Conservation (phyloP, 2,329 filamentous ascomycete genomes). For the Claviceps sorghi region DNA sequence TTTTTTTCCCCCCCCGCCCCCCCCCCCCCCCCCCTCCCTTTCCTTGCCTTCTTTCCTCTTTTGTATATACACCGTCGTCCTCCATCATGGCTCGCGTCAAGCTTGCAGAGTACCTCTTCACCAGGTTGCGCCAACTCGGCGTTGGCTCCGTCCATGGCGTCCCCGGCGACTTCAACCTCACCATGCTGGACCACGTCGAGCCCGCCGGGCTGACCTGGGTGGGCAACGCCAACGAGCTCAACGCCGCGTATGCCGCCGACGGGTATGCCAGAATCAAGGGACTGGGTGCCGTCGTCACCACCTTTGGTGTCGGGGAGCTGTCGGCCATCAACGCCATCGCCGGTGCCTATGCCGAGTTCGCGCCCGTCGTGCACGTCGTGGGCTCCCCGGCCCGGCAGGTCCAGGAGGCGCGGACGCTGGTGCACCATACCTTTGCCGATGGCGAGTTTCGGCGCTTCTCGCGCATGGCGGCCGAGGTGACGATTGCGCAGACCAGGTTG, state of each 20-base stretch:
- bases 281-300: slow-evolving; percentile 36
- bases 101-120: slow-evolving; percentile 37
- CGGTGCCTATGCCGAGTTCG: slow-evolving; percentile 41
- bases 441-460: slow-evolving; percentile 37
- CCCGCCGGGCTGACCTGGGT: slow-evolving; percentile 26
- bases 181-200: slow-evolving; percentile 22
- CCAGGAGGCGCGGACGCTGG: slow-evolving; percentile 26
- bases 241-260: slow-evolving; percentile 42
- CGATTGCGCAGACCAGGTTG: slow-evolving; percentile 30
- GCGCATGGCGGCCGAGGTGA: slow-evolving; percentile 33
- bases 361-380: slow-evolving; percentile 42
- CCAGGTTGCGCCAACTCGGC: slow-evolving; percentile 42
- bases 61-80: not conserved
- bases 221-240: slow-evolving; percentile 44
- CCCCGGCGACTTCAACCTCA: slow-evolving; percentile 27
- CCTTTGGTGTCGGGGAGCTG: slow-evolving; percentile 44
- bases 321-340: slow-evolving; percentile 45
- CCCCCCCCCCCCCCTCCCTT: too few species aligned
- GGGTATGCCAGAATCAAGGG: slow-evolving; percentile 42
- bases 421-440: slow-evolving; percentile 43
- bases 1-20: too few species aligned
- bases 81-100: slow-evolving; percentile 4
- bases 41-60: not conserved
- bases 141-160: slow-evolving; percentile 40
- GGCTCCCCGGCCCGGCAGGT: slow-evolving; percentile 31